These are phyloP conservation scores for Chaetomium sp. DNA, from an alignment of 2,329 filamentous ascomycete species.

Conservation along the genomic window DNA sequence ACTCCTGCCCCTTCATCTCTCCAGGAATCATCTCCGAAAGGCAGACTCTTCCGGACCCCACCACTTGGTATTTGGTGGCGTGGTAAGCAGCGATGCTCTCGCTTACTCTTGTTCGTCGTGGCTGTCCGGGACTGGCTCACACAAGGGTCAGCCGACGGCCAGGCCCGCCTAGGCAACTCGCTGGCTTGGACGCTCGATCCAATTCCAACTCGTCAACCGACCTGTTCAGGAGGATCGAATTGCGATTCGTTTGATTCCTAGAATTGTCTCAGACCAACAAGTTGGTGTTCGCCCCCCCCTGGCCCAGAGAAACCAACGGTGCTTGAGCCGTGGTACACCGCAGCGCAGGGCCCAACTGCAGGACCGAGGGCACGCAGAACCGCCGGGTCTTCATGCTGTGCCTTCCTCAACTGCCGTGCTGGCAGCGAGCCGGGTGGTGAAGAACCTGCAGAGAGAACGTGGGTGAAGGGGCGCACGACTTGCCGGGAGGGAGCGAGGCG, in stretches of 20 bases:
- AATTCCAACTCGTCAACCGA: background rate
- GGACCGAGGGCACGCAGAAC: conserved; percentile 8
- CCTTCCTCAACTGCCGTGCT: conserved; percentile 27
- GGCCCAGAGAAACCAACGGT: background rate
- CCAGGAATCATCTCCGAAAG: background rate
- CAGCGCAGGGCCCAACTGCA: conserved; percentile 13
- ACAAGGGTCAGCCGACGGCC: conserved; percentile 26
- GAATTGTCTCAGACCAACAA: background rate
- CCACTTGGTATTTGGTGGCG: background rate
- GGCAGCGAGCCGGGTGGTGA: conserved; percentile 9
- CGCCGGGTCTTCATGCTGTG: conserved; percentile 22
- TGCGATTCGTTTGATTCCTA: background rate
- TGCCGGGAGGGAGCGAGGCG: background rate
- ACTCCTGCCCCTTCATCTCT: no score
- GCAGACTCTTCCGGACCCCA: background rate
- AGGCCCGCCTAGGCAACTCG: background rate
- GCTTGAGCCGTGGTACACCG: background rate
- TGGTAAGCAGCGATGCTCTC: conserved; percentile 6
- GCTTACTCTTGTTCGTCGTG: conserved; percentile 26
- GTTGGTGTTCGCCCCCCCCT: background rate
- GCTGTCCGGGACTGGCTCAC: conserved; percentile 31
- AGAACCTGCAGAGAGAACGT: conserved; percentile 23
- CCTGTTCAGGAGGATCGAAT: background rate
- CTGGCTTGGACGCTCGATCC: background rate
- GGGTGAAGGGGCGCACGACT: conserved; percentile 24